Base-by-base conservation (phyloP, 129 eudicot genomes). In the Artemisia tridentata region DNA sequence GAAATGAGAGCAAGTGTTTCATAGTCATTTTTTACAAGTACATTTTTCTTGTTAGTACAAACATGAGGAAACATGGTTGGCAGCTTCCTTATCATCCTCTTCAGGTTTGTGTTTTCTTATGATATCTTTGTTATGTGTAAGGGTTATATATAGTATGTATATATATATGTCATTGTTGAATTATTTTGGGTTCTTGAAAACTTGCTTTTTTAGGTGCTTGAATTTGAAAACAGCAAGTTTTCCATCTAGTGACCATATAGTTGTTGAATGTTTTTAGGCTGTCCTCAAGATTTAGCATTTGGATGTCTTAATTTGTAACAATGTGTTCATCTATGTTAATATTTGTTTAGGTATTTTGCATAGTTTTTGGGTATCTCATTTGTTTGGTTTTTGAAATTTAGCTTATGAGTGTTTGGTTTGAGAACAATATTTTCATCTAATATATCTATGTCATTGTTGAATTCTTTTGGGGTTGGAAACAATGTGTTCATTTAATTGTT, bases 31-130 rank as follows among this genome's bases (percentile, higher is more conserved):
- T 55, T 41, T 57, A 56, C 0, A 11, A 56, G 11, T 38, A 49
- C 14, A 48, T 29, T 41, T 79, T 88, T 51, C 75, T 80, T 73
- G 63, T 47, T 66, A 45, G 67, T 57, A 71, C 65, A 92, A 63
- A 75, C 65, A 92, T 92, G 98, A 92, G 98, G 84, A 92, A 89
- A 80, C 96, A 92, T 80, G 98, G 98, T 10, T 92, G 98, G 98
- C 90, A 92, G 71, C 98, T 89, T 78, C 98, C 98, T 23, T 92
- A 92, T 48, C 98, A 92, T 72, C 98, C 98, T 75, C 96, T 92
- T 73, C 98, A 92, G 92, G 98, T 92, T 49, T 50, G 29, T 59
- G 50, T 62, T 49, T 27, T 46, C n/a, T 48, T 31, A 18, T 51
- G 56, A 17, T 54, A 25, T 72, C 15, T 18, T 8, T 27, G 31